Evolutionary conservation across 2,329 filamentous ascomycete genomes (phyloP).

Genomic region (Colletotrichum ledebouriae): DNA sequence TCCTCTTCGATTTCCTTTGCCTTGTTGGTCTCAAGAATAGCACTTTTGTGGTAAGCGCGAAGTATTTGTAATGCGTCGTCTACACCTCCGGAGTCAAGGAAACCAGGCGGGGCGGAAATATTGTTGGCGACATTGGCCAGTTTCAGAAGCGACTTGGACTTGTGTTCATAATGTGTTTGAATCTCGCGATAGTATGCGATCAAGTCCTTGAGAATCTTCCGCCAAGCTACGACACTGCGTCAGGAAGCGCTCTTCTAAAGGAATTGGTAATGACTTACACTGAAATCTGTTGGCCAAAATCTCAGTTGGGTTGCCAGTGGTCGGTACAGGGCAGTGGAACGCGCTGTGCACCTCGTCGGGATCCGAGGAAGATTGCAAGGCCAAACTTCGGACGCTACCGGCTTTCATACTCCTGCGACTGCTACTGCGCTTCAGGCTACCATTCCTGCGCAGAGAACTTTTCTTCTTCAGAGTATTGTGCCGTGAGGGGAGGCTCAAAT

Average conservation of each 20-base stretch:
- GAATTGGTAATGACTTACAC: slow-evolving; percentile 64
- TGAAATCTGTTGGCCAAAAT: slow-evolving; percentile 89
- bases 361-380: slow-evolving; percentile 76
- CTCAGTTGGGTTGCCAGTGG: slow-evolving; percentile 88
- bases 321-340: slow-evolving; percentile 92
- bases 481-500: slow-evolving; percentile 57
- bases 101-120: slow-evolving; percentile 78
- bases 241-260: not conserved
- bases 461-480: slow-evolving; percentile 91
- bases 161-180: slow-evolving; percentile 87
- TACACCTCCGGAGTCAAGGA: slow-evolving; percentile 85
- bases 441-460: slow-evolving; percentile 78
- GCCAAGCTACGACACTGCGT: slow-evolving; percentile 75
- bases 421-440: slow-evolving; percentile 81
- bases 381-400: slow-evolving; percentile 87
- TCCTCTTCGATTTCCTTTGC: slow-evolving; percentile 92
- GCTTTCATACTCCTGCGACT: slow-evolving; percentile 87
- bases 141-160: slow-evolving; percentile 85
- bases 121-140: slow-evolving; percentile 89
- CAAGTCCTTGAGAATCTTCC: slow-evolving; percentile 93
- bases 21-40: slow-evolving; percentile 85
- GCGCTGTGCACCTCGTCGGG: slow-evolving; percentile 82
- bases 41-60: slow-evolving; percentile 84
- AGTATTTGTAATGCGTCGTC: slow-evolving; percentile 88
- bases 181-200: slow-evolving; percentile 95